Evolutionary conservation across 1,284 basidiomycete species (phyloP).

Genomic region (Flammula alnicola): DNA sequence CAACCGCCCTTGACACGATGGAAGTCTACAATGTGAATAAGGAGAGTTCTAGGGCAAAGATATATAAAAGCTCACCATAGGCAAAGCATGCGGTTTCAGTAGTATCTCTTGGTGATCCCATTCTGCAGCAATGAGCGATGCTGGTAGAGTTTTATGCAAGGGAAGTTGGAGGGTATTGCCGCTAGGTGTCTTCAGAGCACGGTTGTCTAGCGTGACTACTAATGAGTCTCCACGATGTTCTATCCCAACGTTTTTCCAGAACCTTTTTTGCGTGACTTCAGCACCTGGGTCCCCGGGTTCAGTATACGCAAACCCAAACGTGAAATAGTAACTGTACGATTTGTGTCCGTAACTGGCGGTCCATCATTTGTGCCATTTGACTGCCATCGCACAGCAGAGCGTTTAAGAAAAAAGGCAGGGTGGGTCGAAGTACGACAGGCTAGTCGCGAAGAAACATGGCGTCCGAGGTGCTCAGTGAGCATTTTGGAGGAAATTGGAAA

Average conservation of each 20-base stretch:
- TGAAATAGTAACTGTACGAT: conserved; percentile 44
- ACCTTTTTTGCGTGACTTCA: conserved; percentile 83
- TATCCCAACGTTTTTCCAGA: conserved; percentile 89
- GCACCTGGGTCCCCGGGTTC: conserved; percentile 58
- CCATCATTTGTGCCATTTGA: conserved; percentile 41
- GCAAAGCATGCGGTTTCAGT: conserved; percentile 90
- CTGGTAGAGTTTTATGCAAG: conserved; percentile 70
- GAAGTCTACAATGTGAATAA: conserved; percentile 69
- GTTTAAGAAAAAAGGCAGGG: background rate
- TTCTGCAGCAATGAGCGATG: conserved; percentile 89
- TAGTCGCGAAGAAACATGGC: conserved; percentile 3
- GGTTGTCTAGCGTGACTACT: conserved; percentile 81
- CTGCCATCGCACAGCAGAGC: conserved; percentile 28
- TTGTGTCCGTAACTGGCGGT: conserved; percentile 56
- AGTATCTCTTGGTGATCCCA: conserved; percentile 93
- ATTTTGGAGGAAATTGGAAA: too few relatives aligned
- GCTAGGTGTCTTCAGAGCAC: conserved; percentile 86
- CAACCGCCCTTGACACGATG: conserved; percentile 87
- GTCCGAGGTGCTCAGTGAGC: conserved; percentile 16
- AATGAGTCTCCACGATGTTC: conserved; percentile 63
- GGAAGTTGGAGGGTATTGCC: conserved; percentile 82
- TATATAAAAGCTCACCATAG: conserved; percentile 66
- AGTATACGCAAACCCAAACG: background rate
- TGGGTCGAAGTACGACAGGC: background rate
- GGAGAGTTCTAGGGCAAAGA: conserved; percentile 5